phyloP scores from a whole-genome alignment of 2,329 filamentous ascomycete genomes.

The Aspergillus cejpii region DNA sequence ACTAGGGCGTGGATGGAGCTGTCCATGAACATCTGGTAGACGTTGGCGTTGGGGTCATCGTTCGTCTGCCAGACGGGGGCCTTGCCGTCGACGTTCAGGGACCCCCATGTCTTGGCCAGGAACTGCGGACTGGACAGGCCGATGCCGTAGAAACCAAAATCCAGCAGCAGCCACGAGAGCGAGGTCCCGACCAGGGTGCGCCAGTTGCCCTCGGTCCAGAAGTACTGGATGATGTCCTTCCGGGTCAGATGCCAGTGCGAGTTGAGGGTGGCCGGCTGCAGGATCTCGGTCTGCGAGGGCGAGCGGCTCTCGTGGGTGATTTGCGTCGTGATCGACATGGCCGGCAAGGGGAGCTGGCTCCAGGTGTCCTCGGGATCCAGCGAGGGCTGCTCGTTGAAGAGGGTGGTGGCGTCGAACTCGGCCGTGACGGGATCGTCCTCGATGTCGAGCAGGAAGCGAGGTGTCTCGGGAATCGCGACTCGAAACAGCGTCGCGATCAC shows the following conservation, averaged over 20 bases:
- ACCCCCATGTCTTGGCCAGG: conserved; percentile 38
- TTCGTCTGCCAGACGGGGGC: conserved; percentile 35
- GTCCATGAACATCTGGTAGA: conserved; percentile 37
- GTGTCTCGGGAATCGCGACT: conserved; percentile 60
- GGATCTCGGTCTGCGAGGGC: conserved; percentile 19
- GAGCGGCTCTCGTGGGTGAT: conserved; percentile 20
- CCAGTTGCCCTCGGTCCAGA: conserved; percentile 42
- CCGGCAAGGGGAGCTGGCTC: conserved; percentile 18
- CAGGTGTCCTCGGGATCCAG: conserved; percentile 28
- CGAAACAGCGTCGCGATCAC: conserved; percentile 59
- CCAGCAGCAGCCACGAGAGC: conserved; percentile 50
- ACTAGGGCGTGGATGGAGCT: conserved; percentile 37
- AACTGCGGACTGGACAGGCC: conserved; percentile 43
- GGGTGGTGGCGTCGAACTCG: conserved; percentile 53
- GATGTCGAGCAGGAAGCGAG: conserved; percentile 59
- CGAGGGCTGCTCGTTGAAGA: conserved; percentile 44
- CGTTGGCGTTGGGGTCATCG: conserved; percentile 36
- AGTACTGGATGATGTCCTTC: conserved; percentile 37
- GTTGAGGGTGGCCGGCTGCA: conserved; percentile 36
- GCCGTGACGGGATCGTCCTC: conserved; percentile 55
- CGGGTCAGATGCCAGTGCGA: conserved; percentile 37
- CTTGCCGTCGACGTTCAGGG: conserved; percentile 23
- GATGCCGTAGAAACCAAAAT: conserved; percentile 54
- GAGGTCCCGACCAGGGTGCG: conserved; percentile 42
- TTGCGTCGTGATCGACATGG: conserved; percentile 22